A percentile compares a stretch with the other conserved stretches of the same genome.
Conservation (phyloP, 164 flowering plant species). For the Magnolia kwangsiensis region DNA sequence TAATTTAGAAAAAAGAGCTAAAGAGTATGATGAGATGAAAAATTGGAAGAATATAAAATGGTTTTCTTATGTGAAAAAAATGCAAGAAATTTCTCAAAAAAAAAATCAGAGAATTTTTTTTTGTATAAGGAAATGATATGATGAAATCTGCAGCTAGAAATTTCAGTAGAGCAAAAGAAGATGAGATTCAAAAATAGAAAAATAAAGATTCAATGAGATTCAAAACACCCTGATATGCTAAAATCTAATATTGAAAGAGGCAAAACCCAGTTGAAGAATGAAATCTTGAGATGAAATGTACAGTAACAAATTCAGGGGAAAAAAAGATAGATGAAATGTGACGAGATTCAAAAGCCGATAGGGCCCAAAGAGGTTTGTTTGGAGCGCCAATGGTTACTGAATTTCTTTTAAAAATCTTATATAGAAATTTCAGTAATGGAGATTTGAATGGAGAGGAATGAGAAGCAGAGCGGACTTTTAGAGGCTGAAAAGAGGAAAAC, state of each 20-base stretch:
- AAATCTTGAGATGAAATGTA: too few relatives aligned
- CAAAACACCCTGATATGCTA: too few relatives aligned
- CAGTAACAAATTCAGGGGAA: too few relatives aligned
- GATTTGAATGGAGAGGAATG: neutral
- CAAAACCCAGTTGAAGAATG: neutral
- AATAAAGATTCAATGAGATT: neutral
- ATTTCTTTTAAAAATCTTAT: neutral
- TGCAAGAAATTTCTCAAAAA: neutral
- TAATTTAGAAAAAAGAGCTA: neutral
- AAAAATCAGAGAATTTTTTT: neutral
- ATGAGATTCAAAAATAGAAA: neutral
- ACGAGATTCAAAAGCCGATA: constrained; percentile 7
- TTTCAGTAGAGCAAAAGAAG: neutral
- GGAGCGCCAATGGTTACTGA: neutral
- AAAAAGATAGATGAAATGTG: too few relatives aligned
- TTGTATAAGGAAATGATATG: neutral
- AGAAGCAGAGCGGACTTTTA: neutral
- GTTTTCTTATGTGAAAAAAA: neutral
- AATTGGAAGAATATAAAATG: too few relatives aligned
- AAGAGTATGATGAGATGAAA: too few relatives aligned
- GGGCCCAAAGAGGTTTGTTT: neutral
- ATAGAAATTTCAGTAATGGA: neutral
- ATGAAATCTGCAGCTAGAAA: neutral
- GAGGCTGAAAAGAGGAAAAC: neutral
- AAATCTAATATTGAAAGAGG: too few relatives aligned